phyloP scores from a whole-genome alignment of 768 basidiomycete species.

The Lactifluus subvellereus region DNA sequence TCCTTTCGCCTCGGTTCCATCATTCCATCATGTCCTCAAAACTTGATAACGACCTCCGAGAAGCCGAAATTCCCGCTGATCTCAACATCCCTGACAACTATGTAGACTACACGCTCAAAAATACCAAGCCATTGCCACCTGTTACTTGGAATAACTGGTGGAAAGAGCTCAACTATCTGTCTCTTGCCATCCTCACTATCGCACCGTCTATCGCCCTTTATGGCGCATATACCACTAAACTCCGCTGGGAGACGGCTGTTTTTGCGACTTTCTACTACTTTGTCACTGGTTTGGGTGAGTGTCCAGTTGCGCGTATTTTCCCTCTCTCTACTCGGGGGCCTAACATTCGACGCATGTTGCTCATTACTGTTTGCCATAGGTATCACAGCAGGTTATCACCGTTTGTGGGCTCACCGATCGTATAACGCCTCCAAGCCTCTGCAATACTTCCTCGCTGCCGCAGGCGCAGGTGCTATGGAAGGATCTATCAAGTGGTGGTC shows the following conservation, averaged over 20 bases:
- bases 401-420: slow-evolving; percentile 93
- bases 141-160: slow-evolving; percentile 40
- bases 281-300: slow-evolving; percentile 75
- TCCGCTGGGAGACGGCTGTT: slow-evolving; percentile 70
- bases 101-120: slow-evolving; percentile 47
- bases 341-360: neutral
- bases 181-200: slow-evolving; percentile 62
- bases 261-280: slow-evolving; percentile 67
- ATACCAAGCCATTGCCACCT: slow-evolving; percentile 45
- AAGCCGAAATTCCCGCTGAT: slow-evolving; percentile 30
- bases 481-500: slow-evolving; percentile 99
- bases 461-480: slow-evolving; percentile 89
- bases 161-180: slow-evolving; percentile 73
- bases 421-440: slow-evolving; percentile 88
- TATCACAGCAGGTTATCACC: slow-evolving; percentile 93
- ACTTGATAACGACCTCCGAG: slow-evolving; percentile 25
- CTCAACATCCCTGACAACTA: slow-evolving; percentile 51
- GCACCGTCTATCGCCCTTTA: slow-evolving; percentile 69
- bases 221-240: slow-evolving; percentile 60
- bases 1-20: slow-evolving; percentile 18
- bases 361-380: slow-evolving; percentile 34
- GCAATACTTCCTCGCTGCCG: slow-evolving; percentile 76
- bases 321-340: neutral
- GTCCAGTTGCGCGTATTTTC: slow-evolving; percentile 27
- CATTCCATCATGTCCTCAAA: slow-evolving; percentile 30